Evolutionary conservation across 495 filamentous ascomycete genomes (phyloP).

Genomic region (Pseudevernia furfuracea): DNA sequence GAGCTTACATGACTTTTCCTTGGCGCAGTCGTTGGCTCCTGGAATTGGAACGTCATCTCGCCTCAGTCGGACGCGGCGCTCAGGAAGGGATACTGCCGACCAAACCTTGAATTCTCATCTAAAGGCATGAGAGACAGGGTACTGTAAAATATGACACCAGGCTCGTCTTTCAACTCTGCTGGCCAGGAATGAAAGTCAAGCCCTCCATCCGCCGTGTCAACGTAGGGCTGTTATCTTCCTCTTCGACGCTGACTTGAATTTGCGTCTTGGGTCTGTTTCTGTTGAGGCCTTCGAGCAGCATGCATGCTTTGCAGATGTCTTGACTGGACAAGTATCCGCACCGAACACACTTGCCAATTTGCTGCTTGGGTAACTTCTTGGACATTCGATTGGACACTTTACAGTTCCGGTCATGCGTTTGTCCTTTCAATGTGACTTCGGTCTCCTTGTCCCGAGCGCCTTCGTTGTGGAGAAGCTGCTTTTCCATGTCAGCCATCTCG

Average conservation of each 20-base stretch:
- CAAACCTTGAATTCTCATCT: not conserved
- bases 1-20: not conserved
- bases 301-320: constrained; percentile 89
- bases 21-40: not conserved
- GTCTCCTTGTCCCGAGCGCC: constrained; percentile 57
- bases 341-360: constrained; percentile 72
- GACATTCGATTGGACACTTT: constrained; percentile 24
- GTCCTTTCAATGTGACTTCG: constrained; percentile 48
- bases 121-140: not conserved
- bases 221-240: constrained; percentile 48
- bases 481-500: constrained; percentile 93
- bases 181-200: constrained; percentile 22
- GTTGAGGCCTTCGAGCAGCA: constrained; percentile 81
- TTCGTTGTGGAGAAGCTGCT: constrained; percentile 62
- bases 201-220: constrained; percentile 49
- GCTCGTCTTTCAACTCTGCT: not conserved
- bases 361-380: constrained; percentile 52
- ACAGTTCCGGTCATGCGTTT: constrained; percentile 29
- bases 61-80: not conserved
- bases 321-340: constrained; percentile 97
- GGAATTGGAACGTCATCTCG: not conserved
- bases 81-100: not conserved
- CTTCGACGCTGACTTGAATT: constrained; percentile 48
- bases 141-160: not conserved
- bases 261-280: constrained; percentile 77